phyloP scores from a whole-genome alignment of 2,329 filamentous ascomycete genomes.

The Botrytis hyacinthi region DNA sequence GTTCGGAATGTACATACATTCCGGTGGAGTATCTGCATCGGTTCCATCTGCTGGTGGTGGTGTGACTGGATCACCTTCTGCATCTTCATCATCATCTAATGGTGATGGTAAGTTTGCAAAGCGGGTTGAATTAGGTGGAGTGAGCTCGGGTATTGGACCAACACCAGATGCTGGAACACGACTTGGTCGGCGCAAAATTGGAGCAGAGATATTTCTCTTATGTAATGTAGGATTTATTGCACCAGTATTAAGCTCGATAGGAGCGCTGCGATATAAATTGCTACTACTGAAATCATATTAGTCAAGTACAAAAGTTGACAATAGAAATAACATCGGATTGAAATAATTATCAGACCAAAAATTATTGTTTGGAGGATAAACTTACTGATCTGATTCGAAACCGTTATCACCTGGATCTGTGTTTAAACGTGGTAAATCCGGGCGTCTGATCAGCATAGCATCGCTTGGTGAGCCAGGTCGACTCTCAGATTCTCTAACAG shows the following conservation, averaged over 20 bases:
- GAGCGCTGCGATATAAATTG: background rate
- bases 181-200: constrained; percentile 12
- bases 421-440: constrained; percentile 29
- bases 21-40: background rate
- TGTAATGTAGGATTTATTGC: constrained; percentile 15
- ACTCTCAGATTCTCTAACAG: background rate
- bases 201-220: constrained; percentile 18
- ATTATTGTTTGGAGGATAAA: background rate
- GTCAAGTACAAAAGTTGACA: background rate
- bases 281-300: background rate
- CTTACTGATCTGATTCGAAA: constrained; percentile 29
- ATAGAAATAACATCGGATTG: background rate
- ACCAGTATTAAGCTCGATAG: background rate
- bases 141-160: constrained; percentile 28
- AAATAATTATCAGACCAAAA: background rate
- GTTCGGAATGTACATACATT: constrained; percentile 55
- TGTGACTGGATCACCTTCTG: constrained; percentile 27
- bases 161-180: background rate
- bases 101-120: constrained; percentile 29
- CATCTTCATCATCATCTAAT: constrained; percentile 20
- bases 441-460: constrained; percentile 37
- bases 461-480: constrained; percentile 37
- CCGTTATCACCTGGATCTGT: constrained; percentile 27
- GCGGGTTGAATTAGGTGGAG: constrained; percentile 35
- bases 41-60: constrained; percentile 29